Conservation (phyloP, 306 rosid species). For the Senna siamea region DNA sequence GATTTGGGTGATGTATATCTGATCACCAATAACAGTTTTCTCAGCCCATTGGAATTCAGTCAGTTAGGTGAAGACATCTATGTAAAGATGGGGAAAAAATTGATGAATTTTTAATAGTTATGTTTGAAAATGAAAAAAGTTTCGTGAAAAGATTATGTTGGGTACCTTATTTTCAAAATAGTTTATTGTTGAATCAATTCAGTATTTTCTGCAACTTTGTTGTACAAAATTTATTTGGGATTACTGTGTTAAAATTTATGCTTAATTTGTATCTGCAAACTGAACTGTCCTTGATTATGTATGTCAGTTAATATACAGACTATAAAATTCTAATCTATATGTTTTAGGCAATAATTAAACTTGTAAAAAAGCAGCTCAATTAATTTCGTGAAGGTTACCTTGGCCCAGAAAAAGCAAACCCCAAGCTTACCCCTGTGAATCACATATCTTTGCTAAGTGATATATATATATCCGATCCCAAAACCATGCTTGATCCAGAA, state of each 20-base stretch:
- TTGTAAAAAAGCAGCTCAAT: background rate
- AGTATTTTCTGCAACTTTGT: slow-evolving; percentile 6
- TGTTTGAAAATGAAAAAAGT: background rate
- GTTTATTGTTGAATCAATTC: background rate
- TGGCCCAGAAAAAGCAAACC: background rate
- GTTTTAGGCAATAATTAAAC: background rate
- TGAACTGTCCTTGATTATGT: background rate
- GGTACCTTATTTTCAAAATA: background rate
- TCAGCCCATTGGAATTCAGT: background rate
- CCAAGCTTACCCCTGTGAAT: background rate
- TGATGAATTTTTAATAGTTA: background rate
- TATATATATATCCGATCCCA: background rate
- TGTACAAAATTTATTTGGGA: background rate
- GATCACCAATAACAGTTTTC: background rate
- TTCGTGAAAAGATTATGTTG: background rate
- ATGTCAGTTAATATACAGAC: slow-evolving; percentile 1
- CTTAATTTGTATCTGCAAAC: slow-evolving; percentile 10
- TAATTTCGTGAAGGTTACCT: background rate
- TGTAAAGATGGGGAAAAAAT: background rate
- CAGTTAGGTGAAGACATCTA: background rate
- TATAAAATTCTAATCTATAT: background rate
- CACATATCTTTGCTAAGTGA: background rate
- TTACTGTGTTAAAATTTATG: background rate
- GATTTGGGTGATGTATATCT: slow-evolving; percentile 4
- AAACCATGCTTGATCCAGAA: background rate